Evolutionary conservation across 2,329 filamentous ascomycete genomes (phyloP), one percentile per base, ranked within the genome.

Genomic region (Aspergillus brasiliensis): DNA sequence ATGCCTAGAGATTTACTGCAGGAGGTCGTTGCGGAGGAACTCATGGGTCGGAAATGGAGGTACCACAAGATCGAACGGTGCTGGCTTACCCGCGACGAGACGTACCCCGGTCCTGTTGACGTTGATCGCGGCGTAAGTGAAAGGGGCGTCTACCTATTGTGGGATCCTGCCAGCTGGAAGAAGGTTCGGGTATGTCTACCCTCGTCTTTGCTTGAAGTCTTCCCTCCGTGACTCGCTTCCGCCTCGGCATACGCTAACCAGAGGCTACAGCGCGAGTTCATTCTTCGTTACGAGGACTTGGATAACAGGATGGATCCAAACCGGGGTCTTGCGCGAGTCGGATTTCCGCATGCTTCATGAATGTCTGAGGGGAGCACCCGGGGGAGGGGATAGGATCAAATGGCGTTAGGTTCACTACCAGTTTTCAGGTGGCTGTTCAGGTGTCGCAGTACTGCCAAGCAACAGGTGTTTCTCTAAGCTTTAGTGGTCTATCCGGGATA

Each of bases 1-100:
- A 84, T 86, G 77, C 86, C 87, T 13, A 80, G 85, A 60, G 86
- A 89, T 68, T 82, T 88, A 57, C 80, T 86, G 71, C 87, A 90
- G 69, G 87, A 90, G 69, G 77, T 87, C 48, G 87, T 86, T 5
- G 87, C 87, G 7, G 80, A 83, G 59, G 87, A 89, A 69, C 75
- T 90, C 68, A 82, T 82, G 75, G 76, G 77, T 19, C 77, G 81
- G 61, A 83, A 83, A 65, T 83, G 81, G 81, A 73, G 81, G 51
- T 83, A 82, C 65, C 81, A 83, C 68, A 83, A 82, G 71, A 72
- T 80, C n/a, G 79, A 82, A 63, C 76, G 80, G 51, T 80, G 80
- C 67, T 83, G 81, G 81, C 71, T 83, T 57, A 83, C 81, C 27
- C 75, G 80, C 54, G 81, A 83, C 58, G 78, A 81, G 49, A 74